Evolutionary conservation across 192 early-diverging fungal species (phyloP), one percentile per base, ranked within the genome.

Genomic region (Gonapodya prolifera): DNA sequence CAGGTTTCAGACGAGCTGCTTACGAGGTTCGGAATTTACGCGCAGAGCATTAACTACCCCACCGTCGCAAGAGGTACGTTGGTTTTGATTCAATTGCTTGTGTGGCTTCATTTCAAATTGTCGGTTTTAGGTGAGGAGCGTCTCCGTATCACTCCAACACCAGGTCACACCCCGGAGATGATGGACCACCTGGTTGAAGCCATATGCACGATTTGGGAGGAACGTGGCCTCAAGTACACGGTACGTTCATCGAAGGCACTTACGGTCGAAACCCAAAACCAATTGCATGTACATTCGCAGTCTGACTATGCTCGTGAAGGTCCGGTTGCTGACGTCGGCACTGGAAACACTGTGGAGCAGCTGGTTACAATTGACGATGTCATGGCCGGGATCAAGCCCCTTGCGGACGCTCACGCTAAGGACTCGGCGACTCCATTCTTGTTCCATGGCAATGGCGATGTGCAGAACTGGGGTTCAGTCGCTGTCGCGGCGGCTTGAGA

Each of bases 41-140:
- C 98, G 45, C 97, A 99, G 86, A 90, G 87, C 82, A 99, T 99
- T 89, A 99, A 99, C 87, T 99, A 94, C 84, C 97, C 97, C 32
- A 99, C 97, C 70, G 32, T 78, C 28, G 28, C 78, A 2, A 61
- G 45, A 23, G 75, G 75, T 8, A 76, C 75, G 33, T 36, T 76
- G 34, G n/a, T n/a, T 76, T 76, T 76, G 75, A 76, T 35, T 61
- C 33, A 16, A 35, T 36, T 35, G 33, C 75, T 76, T 8, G 34
- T n/a, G 2, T n/a, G 18, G 34, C 75, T 35, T 17, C 33, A 36
- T 34, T 34, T 76, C 2, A 2, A 32, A 96, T 99, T 16, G 84
- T 93, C 70, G n/a, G n/a, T n/a, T n/a, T 88, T 89, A 1, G 97
- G 97, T 69, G 92, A 99, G 85, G 97, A 99, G 85, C 90, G 97